Evolutionary conservation across 2,329 filamentous ascomycete species (phyloP), one percentile per base, ranked within the genome.

Genomic region (Aspergillus aculeatus): DNA sequence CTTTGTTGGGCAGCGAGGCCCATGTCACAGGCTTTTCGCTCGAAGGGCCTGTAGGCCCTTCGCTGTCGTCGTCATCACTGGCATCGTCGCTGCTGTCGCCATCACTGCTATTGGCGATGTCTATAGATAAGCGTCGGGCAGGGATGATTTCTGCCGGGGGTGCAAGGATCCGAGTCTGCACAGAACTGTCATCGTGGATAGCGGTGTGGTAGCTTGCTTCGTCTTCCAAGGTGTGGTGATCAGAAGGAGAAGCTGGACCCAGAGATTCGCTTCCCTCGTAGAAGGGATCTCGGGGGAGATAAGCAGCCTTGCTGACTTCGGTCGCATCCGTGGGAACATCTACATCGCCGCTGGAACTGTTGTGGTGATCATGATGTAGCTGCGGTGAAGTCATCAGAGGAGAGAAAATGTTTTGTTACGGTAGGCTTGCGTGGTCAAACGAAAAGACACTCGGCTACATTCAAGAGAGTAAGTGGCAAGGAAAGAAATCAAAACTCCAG

Each of bases 1-100:
- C 82, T 74, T 92, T 96, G 59, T 85, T 83, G 0, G 92, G 92
- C 1, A 96, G 79, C 12, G 89, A 86, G 47, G 78, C 78, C 91
- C 90, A 95, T 61, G 86, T 84, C 23, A 89, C 83, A 0, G 81
- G 79, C 31, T 80, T 77, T 50, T 80, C 75, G 60, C 38, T 51
- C 1, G 61, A 54, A 19, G 66, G 58, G 6, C 49, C 5, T n/a
- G 10, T 6, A 24, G 16, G 31, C 24, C 26, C n/a, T 2, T 57
- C 54, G 10, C 64, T 62, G 24, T 50, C 23, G 14, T 60, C 57
- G 16, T 66, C 64, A 47, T 64, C 58, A 9, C 64, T 62, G 24
- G 59, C 58, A 32, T 64, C 54, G 44, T 68, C 48, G n/a, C 59
- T 62, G 49, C 47, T 35, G 3, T 64, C 61, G 9, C 50, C 56